Conservation (phyloP, 148 eudicot species). For the Cornus florida region DNA sequence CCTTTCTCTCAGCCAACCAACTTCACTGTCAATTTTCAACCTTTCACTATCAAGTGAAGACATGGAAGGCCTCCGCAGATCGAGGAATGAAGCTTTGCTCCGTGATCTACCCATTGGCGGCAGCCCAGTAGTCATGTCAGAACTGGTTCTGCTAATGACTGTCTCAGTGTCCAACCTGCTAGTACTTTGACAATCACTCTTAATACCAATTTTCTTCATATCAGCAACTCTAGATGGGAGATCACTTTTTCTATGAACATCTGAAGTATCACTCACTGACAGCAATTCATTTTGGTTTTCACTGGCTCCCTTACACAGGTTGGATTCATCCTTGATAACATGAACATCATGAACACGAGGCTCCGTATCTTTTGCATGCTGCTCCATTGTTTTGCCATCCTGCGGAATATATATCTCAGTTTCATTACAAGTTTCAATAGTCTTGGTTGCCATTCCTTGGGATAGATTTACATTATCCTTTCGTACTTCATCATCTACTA, state of each 20-base stretch:
- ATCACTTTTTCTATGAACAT: constrained; percentile 15
- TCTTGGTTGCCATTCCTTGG: constrained; percentile 14
- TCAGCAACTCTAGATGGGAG: constrained; percentile 27
- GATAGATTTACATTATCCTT: constrained; percentile 14
- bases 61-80: constrained; percentile 48
- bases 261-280: constrained; percentile 13
- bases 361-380: constrained; percentile 24
- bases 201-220: constrained; percentile 4
- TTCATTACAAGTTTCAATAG: constrained; percentile 17
- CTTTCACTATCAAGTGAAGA: constrained; percentile 68
- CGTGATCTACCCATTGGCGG: constrained; percentile 41
- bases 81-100: constrained; percentile 25
- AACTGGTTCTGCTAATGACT: constrained; percentile 36
- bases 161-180: constrained; percentile 18
- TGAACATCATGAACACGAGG: constrained; percentile 71
- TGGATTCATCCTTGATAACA: constrained; percentile 43
- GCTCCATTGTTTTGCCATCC: constrained; percentile 14
- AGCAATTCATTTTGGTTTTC: constrained; percentile 11
- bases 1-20: constrained; percentile 66
- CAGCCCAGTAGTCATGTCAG: constrained; percentile 39
- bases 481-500: constrained; percentile 22
- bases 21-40: constrained; percentile 65
- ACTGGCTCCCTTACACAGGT: constrained; percentile 13
- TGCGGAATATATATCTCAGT: constrained; percentile 18
- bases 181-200: constrained; percentile 15